Evolutionary conservation across 768 basidiomycete species (phyloP).

Genomic region (Termitomyces eurrhizus): DNA sequence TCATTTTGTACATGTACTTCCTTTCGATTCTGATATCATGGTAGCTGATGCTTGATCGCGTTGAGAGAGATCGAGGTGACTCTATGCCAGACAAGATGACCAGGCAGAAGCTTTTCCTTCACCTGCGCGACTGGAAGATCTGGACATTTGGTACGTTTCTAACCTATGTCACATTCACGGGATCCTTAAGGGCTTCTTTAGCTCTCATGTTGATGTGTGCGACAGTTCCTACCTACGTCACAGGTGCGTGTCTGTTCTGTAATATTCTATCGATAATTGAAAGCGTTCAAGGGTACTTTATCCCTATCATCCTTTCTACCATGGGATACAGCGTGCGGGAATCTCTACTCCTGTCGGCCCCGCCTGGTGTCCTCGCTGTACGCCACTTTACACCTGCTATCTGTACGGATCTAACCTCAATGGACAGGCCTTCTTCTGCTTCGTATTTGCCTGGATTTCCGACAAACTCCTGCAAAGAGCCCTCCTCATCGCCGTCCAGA

Average conservation of each 20-base stretch:
- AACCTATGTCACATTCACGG: neutral
- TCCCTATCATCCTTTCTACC: slow-evolving; percentile 30
- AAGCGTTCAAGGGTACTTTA: slow-evolving; percentile 22
- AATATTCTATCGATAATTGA: neutral
- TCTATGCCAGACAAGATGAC: slow-evolving; percentile 32
- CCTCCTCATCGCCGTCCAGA: slow-evolving; percentile 28
- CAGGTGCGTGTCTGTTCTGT: slow-evolving; percentile 16
- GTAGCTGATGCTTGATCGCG: slow-evolving; percentile 23
- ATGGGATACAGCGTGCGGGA: slow-evolving; percentile 29
- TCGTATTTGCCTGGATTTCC: slow-evolving; percentile 33
- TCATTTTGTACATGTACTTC: neutral
- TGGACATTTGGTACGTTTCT: slow-evolving; percentile 30
- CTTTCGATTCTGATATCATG: neutral
- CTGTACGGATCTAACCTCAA: neutral
- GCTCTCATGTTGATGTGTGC: slow-evolving; percentile 36
- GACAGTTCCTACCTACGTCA: slow-evolving; percentile 34
- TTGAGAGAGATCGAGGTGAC: slow-evolving; percentile 35
- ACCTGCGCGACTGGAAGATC: slow-evolving; percentile 33
- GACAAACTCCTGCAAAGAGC: slow-evolving; percentile 32
- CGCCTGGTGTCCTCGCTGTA: slow-evolving; percentile 31
- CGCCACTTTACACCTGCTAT: neutral
- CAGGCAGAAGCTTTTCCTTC: slow-evolving; percentile 25
- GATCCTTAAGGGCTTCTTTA: neutral
- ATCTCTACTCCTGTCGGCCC: slow-evolving; percentile 31
- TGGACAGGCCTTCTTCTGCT: slow-evolving; percentile 29